phyloP scores from a whole-genome alignment of 306 rosid species.

The Gastrolobium villosum region DNA sequence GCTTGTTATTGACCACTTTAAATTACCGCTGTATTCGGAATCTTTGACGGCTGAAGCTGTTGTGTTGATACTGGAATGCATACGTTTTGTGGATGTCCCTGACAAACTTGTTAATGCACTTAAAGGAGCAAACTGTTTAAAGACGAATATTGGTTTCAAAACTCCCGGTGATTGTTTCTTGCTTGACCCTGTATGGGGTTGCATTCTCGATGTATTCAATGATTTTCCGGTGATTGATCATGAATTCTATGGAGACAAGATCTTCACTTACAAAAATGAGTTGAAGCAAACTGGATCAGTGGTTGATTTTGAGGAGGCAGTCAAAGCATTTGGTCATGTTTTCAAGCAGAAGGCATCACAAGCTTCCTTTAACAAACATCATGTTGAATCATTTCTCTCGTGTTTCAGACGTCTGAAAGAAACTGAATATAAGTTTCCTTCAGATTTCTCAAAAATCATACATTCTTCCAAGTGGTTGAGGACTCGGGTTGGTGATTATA shows the following conservation, averaged over 20 bases:
- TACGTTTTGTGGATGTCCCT: neutral
- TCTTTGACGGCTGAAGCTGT: slow-evolving; percentile 57
- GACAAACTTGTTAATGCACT: slow-evolving; percentile 46
- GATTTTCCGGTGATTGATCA: slow-evolving; percentile 61
- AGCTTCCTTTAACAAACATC: slow-evolving; percentile 44
- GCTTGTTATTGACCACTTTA: slow-evolving; percentile 62
- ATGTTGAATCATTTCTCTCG: slow-evolving; percentile 54
- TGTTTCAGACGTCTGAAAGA: slow-evolving; percentile 48
- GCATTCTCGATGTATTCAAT: slow-evolving; percentile 60
- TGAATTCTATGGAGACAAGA: slow-evolving; percentile 51
- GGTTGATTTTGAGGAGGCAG: slow-evolving; percentile 65
- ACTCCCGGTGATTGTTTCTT: slow-evolving; percentile 55
- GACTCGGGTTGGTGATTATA: slow-evolving; percentile 56
- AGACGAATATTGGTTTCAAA: slow-evolving; percentile 62
- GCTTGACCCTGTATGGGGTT: slow-evolving; percentile 57
- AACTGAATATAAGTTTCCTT: slow-evolving; percentile 33
- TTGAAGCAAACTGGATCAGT: slow-evolving; percentile 57
- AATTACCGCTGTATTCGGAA: slow-evolving; percentile 51
- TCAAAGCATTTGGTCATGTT: slow-evolving; percentile 44
- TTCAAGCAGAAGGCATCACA: slow-evolving; percentile 51
- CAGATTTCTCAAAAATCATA: slow-evolving; percentile 34
- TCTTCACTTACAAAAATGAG: slow-evolving; percentile 37
- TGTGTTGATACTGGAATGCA: slow-evolving; percentile 56
- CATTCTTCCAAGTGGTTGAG: slow-evolving; percentile 60
- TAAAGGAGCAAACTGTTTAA: slow-evolving; percentile 54